A percentile compares a stretch with the other conserved stretches of the same genome.
Conservation (phyloP, 768 basidiomycete species). For the Tricholoma terreum region DNA sequence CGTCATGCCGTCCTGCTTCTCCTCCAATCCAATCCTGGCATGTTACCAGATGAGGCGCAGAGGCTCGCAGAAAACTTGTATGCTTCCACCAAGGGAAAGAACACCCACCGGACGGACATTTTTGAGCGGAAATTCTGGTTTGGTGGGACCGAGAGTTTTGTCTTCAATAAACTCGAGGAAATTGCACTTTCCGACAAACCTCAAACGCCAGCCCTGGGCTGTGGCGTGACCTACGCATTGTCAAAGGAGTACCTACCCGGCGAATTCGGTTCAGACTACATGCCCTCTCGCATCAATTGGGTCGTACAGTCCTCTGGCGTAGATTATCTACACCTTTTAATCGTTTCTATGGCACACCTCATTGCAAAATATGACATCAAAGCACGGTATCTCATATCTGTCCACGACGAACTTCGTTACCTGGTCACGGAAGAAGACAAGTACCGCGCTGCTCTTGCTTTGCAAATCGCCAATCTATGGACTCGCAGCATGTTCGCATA, state of each 20-base stretch:
- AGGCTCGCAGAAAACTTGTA: slow-evolving; percentile 83
- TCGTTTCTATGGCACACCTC: slow-evolving; percentile 92
- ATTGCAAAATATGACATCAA: slow-evolving; percentile 76
- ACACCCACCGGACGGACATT: slow-evolving; percentile 69
- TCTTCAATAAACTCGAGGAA: slow-evolving; percentile 97
- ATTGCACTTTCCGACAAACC: slow-evolving; percentile 87
- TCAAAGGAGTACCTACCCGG: slow-evolving; percentile 84
- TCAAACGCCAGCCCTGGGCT: slow-evolving; percentile 89
- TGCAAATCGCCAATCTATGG: slow-evolving; percentile 97
- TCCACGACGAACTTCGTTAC: slow-evolving; percentile 96
- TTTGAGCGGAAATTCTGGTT: slow-evolving; percentile 92
- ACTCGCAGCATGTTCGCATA: slow-evolving; percentile 88
- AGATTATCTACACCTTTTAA: slow-evolving; percentile 95
- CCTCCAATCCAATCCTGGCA: slow-evolving; percentile 76
- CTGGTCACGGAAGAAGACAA: slow-evolving; percentile 85
- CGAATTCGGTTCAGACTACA: slow-evolving; percentile 80
- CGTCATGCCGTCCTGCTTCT: slow-evolving; percentile 87
- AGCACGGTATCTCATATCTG: slow-evolving; percentile 92
- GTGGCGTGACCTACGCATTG: slow-evolving; percentile 91
- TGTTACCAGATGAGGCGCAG: slow-evolving; percentile 77
- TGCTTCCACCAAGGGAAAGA: slow-evolving; percentile 89
- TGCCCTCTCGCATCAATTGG: slow-evolving; percentile 98
- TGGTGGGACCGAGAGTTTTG: slow-evolving; percentile 91
- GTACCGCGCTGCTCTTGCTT: slow-evolving; percentile 86
- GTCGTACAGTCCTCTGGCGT: slow-evolving; percentile 98